phyloP scores from a whole-genome alignment of 257 asterid genomes.

The Nicotiana otophora region DNA sequence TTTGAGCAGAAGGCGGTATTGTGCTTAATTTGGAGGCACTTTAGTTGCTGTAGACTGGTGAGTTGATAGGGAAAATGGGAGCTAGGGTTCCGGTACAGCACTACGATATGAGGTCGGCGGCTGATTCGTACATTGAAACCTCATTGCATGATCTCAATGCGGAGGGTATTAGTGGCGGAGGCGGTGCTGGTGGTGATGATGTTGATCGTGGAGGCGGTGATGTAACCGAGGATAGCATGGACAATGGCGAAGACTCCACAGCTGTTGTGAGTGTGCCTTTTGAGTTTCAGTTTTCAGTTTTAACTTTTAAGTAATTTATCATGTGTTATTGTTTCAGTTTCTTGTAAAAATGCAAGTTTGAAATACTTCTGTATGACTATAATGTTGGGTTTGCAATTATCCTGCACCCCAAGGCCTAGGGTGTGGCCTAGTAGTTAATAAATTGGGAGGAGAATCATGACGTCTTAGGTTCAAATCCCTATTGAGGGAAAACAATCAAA shows the following conservation, averaged over 20 bases:
- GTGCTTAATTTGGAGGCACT: background rate
- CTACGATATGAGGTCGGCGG: constrained; percentile 61
- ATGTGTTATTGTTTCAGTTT: background rate
- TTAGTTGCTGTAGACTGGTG: background rate
- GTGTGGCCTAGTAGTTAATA: no score
- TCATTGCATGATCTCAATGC: constrained; percentile 81
- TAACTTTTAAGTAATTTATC: background rate
- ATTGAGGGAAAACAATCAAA: no score
- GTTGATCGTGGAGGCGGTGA: constrained; percentile 50
- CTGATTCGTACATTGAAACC: constrained; percentile 65
- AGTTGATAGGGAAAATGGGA: constrained; percentile 35
- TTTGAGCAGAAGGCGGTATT: no score
- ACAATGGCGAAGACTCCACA: constrained; percentile 59
- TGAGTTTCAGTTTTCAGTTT: background rate
- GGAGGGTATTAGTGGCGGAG: constrained; percentile 24
- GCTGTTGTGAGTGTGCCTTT: constrained; percentile 45
- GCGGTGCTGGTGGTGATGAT: constrained; percentile 28
- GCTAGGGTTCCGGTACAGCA: constrained; percentile 77
- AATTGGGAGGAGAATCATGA: no score
- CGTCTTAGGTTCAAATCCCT: no score
- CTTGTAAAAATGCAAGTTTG: background rate
- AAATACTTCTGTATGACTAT: no score
- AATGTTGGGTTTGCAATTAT: background rate
- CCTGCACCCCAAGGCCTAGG: background rate
- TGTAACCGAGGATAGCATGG: constrained; percentile 53